Base-by-base conservation (phyloP, 768 basidiomycete genomes). In the Lactifluus volemus region DNA sequence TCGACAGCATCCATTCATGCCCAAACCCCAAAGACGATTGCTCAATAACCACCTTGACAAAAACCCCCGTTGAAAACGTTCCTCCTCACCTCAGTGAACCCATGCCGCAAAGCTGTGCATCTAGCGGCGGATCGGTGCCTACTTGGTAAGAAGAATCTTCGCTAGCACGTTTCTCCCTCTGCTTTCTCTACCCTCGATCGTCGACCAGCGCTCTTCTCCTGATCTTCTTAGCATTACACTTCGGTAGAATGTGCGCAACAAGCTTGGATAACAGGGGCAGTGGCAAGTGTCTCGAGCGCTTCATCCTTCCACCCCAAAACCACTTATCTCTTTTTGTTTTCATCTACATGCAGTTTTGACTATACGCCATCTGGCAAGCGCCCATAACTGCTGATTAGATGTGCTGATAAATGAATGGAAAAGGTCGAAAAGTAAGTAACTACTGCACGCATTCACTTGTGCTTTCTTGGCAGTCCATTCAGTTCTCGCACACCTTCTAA, bases 311-410 rank as follows among this genome's bases (percentile, higher is more conserved):
- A 41, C 49, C 47, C 32, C 36, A 38, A 39, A 51, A 53, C 49
- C 9, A 47, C 47, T 52, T 59, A 45, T 59, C 58, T 7, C 39
- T 32, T 41, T 52, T 42, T 14, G 45, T 45, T 29, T 52, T 45
- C 51, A 51, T 49, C 30, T 17, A 19, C 55, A 61, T 44, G 49
- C 38, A 49, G 42, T 17, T 21, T 45, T 19, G 41, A 19, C 42
- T 25, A 45, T 54, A 61, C 42, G 60, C 55, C 45, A 51, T 61
- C 49, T 45, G 42, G 45, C 49, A 61, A 6, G 55, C 55, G 41
- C 36, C 44, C 11, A 17, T 14, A 4, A 17, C 51, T 17, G 30
- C 42, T 11, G 44, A 47, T 36, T 52, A 11, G 44, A 59, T 53
- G 58, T 44, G 51, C 44, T 21, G 34, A 52, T 29, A 34, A n/a